Percentiles rank a stretch among this genome's conserved stretches.
Conservation (phyloP, 495 filamentous ascomycete species). For the Talaromyces ruber region DNA sequence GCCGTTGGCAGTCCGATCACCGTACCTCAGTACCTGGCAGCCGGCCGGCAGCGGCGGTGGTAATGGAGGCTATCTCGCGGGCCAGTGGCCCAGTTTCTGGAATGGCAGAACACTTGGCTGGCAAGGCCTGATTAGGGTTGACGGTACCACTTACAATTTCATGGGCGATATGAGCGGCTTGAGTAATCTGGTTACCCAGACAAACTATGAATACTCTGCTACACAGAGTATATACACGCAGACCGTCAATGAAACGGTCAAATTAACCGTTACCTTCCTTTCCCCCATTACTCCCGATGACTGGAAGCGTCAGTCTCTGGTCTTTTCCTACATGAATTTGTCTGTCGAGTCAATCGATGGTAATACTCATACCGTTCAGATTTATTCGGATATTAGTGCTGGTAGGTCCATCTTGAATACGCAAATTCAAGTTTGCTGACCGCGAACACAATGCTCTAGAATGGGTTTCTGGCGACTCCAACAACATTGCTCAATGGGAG, state of each 20-base stretch:
- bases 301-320: constrained; percentile 43
- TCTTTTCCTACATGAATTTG: constrained; percentile 49
- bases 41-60: constrained; percentile 23
- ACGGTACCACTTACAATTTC: constrained; percentile 46
- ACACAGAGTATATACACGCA: constrained; percentile 50
- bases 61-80: constrained; percentile 51
- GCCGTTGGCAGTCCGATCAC: constrained; percentile 49
- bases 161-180: constrained; percentile 32
- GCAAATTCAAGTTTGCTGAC: background rate
- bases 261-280: constrained; percentile 49
- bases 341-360: constrained; percentile 47
- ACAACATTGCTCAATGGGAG: constrained; percentile 42
- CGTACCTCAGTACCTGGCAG: constrained; percentile 50
- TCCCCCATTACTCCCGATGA: constrained; percentile 49
- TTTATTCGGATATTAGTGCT: constrained; percentile 53
- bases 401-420: constrained; percentile 24
- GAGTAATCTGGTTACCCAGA: constrained; percentile 33
- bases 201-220: constrained; percentile 46
- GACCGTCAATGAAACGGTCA: constrained; percentile 35
- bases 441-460: constrained; percentile 23
- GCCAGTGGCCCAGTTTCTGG: constrained; percentile 50
- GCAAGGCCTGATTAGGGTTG: constrained; percentile 49
- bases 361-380: constrained; percentile 41
- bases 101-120: constrained; percentile 44
- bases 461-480: constrained; percentile 47